These are phyloP conservation scores for Tuber borchii DNA, from an alignment of 495 filamentous ascomycete species.

Conservation along the genomic window DNA sequence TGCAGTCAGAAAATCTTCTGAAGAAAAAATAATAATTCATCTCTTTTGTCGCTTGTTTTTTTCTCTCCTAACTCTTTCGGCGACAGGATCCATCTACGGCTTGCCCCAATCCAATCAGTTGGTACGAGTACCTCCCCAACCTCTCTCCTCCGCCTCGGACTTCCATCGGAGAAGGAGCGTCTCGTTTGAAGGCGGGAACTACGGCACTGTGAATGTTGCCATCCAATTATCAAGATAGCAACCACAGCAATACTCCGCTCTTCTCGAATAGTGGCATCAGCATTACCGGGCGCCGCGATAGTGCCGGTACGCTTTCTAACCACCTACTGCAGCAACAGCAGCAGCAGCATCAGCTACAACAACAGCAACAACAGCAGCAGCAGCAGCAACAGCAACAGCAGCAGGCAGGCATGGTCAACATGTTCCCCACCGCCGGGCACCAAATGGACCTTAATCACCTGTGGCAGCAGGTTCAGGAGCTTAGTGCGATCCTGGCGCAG, in stretches of 20 bases:
- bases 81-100: constrained; percentile 3
- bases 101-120: constrained; percentile 7
- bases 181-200: constrained; percentile 1
- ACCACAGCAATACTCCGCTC: constrained; percentile 2
- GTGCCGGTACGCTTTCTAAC: constrained; percentile 2
- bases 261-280: constrained; percentile 3
- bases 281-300: constrained; percentile 12
- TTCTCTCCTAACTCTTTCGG: not conserved
- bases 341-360: constrained; percentile 29
- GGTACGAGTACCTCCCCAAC: constrained; percentile 4
- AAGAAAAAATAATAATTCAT: not conserved
- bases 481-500: constrained; percentile 58
- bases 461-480: constrained; percentile 60
- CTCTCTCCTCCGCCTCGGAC: constrained; percentile 2
- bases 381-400: constrained; percentile 34
- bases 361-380: constrained; percentile 28
- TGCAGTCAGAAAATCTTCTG: not conserved
- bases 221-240: constrained; percentile 13
- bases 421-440: constrained; percentile 56
- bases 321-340: constrained; percentile 29
- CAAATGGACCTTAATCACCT: constrained; percentile 66
- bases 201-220: constrained; percentile 8
- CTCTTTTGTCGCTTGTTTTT: not conserved
- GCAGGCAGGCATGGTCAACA: constrained; percentile 47
- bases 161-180: not conserved